Conservation (phyloP, 1,139 yeast species). For the Yamadazyma epiphylla region DNA sequence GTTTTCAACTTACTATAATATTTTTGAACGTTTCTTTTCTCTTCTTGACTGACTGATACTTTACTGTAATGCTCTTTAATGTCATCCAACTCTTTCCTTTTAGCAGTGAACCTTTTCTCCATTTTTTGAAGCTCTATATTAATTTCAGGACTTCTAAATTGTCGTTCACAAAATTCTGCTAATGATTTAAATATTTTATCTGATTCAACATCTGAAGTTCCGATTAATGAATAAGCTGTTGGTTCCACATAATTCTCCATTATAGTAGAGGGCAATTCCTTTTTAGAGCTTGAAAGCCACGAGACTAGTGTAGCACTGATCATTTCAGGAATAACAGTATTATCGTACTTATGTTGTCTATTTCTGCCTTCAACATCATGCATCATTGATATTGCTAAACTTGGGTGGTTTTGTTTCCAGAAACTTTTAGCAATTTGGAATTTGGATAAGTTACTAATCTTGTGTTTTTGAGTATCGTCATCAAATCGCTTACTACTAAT, state of each 20-base stretch:
- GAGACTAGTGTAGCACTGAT: slow-evolving; percentile 54
- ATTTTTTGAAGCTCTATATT: slow-evolving; percentile 43
- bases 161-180: slow-evolving; percentile 75
- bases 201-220: not conserved
- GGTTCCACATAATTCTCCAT: slow-evolving; percentile 48
- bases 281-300: slow-evolving; percentile 71
- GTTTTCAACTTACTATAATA: slow-evolving; percentile 46
- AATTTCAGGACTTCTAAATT: slow-evolving; percentile 44
- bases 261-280: slow-evolving; percentile 58
- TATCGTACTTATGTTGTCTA: too few relatives aligned
- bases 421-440: slow-evolving; percentile 53
- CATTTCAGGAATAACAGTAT: slow-evolving; percentile 12
- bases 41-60: slow-evolving; percentile 31
- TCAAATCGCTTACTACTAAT: slow-evolving; percentile 19
- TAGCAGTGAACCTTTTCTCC: slow-evolving; percentile 32
- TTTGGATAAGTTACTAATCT: slow-evolving; percentile 27
- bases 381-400: slow-evolving; percentile 51
- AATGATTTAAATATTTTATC: slow-evolving; percentile 19
- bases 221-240: not conserved
- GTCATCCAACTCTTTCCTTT: slow-evolving; percentile 44
- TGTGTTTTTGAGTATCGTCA: slow-evolving; percentile 2
- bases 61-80: slow-evolving; percentile 42
- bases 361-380: slow-evolving; percentile 19
- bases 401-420: slow-evolving; percentile 56
- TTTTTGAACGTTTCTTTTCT: slow-evolving; percentile 47